These are phyloP conservation scores for Arthroderma sp. DNA, from an alignment of 2,329 filamentous ascomycete genomes.

Conservation along the genomic window DNA sequence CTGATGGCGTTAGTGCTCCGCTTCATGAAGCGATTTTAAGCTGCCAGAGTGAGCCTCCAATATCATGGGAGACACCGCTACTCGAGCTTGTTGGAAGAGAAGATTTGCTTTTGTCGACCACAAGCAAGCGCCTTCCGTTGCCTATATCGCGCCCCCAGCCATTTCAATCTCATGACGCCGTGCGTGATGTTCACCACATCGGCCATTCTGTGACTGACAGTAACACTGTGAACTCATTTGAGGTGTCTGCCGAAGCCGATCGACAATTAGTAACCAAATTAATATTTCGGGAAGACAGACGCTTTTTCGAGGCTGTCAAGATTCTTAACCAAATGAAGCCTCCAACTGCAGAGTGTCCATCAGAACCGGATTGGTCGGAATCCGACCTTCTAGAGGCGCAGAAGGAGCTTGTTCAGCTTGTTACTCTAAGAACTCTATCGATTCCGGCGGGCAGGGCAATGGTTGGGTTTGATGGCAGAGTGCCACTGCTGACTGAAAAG, in stretches of 20 bases:
- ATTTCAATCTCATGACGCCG: slow-evolving; percentile 49
- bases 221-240: slow-evolving; percentile 45
- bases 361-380: slow-evolving; percentile 67
- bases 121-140: slow-evolving; percentile 30
- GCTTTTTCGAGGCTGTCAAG: slow-evolving; percentile 71
- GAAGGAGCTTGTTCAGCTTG: slow-evolving; percentile 73
- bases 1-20: slow-evolving; percentile 68
- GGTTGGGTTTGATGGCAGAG: slow-evolving; percentile 74
- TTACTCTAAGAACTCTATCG: slow-evolving; percentile 77
- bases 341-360: slow-evolving; percentile 62
- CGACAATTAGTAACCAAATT: slow-evolving; percentile 69
- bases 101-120: slow-evolving; percentile 59
- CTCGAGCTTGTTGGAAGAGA: slow-evolving; percentile 66
- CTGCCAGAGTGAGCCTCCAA: slow-evolving; percentile 70
- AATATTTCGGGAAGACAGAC: slow-evolving; percentile 82
- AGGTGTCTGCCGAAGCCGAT: slow-evolving; percentile 72
- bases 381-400: slow-evolving; percentile 82
- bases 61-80: slow-evolving; percentile 58
- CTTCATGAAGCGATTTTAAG: slow-evolving; percentile 72
- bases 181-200: slow-evolving; percentile 65
- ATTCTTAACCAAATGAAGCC: slow-evolving; percentile 76
- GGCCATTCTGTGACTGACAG: slow-evolving; percentile 42
- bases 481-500: slow-evolving; percentile 83
- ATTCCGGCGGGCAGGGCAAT: slow-evolving; percentile 78
- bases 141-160: slow-evolving; percentile 21